Conservation (phyloP, 163 green algal species). For the Scenedesmus sp. region DNA sequence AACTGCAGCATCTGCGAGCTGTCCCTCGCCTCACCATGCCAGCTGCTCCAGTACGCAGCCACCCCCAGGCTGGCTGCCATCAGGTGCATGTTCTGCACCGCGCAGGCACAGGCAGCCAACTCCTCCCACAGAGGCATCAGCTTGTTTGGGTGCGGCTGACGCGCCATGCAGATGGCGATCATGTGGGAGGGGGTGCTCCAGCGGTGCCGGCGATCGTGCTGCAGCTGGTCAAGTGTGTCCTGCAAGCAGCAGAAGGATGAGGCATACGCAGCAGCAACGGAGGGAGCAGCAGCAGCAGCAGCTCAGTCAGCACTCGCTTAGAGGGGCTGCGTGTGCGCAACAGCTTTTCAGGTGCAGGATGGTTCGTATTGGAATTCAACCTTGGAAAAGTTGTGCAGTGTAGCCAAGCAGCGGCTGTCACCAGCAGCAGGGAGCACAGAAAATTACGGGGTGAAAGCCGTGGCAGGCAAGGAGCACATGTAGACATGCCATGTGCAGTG, state of each 20-base stretch:
- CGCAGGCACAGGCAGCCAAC: slow-evolving; percentile 50
- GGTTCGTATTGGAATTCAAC: too few species aligned
- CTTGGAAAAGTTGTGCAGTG: too few species aligned
- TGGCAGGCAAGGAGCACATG: too few species aligned
- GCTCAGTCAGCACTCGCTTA: too few species aligned
- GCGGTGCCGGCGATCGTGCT: background rate
- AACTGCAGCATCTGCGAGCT: slow-evolving; percentile 61
- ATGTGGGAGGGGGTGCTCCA: slow-evolving; percentile 48
- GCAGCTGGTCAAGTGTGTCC: background rate
- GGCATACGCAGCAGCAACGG: background rate
- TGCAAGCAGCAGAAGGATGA: background rate
- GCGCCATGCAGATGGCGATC: slow-evolving; percentile 65
- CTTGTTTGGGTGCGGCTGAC: slow-evolving; percentile 54
- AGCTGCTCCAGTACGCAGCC: slow-evolving; percentile 60
- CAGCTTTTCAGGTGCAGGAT: too few species aligned
- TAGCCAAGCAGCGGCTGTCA: too few species aligned
- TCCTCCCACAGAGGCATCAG: slow-evolving; percentile 67
- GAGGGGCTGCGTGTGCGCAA: too few species aligned
- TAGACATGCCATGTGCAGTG: too few species aligned
- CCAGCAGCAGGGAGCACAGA: too few species aligned
- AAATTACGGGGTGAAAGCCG: too few species aligned
- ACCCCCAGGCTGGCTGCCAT: slow-evolving; percentile 42
- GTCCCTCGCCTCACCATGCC: slow-evolving; percentile 58
- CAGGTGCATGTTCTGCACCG: slow-evolving; percentile 62
- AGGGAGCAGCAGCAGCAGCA: background rate